phyloP scores from a whole-genome alignment of 2,329 filamentous ascomycete genomes.

The Epicoccum nigrum region DNA sequence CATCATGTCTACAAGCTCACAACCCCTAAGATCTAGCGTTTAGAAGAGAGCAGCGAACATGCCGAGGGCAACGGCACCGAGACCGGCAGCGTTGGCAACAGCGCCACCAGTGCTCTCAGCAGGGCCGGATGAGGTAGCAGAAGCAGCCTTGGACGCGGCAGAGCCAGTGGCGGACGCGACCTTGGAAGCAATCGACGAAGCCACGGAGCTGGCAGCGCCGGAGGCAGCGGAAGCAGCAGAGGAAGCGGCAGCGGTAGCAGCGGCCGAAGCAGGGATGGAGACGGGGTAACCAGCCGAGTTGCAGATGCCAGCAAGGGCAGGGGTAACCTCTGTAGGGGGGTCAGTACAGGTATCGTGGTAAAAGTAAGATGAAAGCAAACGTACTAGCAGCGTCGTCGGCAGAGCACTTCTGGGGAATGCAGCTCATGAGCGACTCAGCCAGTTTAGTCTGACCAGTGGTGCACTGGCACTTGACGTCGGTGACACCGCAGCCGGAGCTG shows the following conservation, averaged over 20 bases:
- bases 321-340: slow-evolving; percentile 22
- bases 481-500: slow-evolving; percentile 54
- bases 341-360: background rate
- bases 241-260: slow-evolving; percentile 13
- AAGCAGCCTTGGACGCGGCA: background rate
- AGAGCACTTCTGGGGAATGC: slow-evolving; percentile 48
- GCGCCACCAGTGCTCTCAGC: slow-evolving; percentile 29
- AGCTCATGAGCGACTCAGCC: slow-evolving; percentile 48
- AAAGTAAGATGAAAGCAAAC: slow-evolving; percentile 25
- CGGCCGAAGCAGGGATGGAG: slow-evolving; percentile 27
- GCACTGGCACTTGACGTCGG: slow-evolving; percentile 61
- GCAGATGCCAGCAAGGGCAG: slow-evolving; percentile 40
- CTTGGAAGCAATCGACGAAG: slow-evolving; percentile 1
- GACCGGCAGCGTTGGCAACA: slow-evolving; percentile 24
- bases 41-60: slow-evolving; percentile 26
- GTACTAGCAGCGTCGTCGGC: slow-evolving; percentile 48
- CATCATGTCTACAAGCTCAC: background rate
- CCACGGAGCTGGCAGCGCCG: slow-evolving; percentile 7
- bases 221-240: slow-evolving; percentile 8
- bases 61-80: slow-evolving; percentile 27
- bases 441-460: slow-evolving; percentile 49
- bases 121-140: slow-evolving; percentile 9
- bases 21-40: background rate
- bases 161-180: slow-evolving; percentile 3
- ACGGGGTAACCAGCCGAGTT: slow-evolving; percentile 33